A percentile compares a stretch with the other conserved stretches of the same genome.
These are phyloP conservation scores for Mucor racemosus DNA, from an alignment of 371 early-diverging fungal species.

Conservation along the genomic window DNA sequence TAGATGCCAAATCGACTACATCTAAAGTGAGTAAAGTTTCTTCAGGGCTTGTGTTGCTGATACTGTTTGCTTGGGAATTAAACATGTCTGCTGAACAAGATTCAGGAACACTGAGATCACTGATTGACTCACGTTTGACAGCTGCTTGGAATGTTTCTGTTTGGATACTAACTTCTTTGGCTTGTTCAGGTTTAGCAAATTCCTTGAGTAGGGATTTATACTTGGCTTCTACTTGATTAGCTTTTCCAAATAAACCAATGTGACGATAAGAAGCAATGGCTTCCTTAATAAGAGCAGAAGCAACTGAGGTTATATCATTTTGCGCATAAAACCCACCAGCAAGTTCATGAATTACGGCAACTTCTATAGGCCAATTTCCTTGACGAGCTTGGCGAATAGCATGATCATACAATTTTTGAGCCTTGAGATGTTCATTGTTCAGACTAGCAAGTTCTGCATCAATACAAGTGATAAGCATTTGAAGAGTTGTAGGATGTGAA, in stretches of 20 bases:
- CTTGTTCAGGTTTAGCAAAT: background rate
- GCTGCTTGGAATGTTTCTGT: conserved; percentile 30
- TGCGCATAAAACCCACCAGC: conserved; percentile 45
- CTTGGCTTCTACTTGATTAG: conserved; percentile 26
- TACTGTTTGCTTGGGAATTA: conserved; percentile 6
- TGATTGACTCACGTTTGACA: conserved; percentile 19
- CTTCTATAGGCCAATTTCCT: conserved; percentile 43
- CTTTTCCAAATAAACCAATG: conserved; percentile 46
- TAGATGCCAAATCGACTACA: conserved; percentile 52
- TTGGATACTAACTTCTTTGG: conserved; percentile 28
- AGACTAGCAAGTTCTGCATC: conserved; percentile 52
- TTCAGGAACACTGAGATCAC: conserved; percentile 12
- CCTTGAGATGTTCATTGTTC: conserved; percentile 21
- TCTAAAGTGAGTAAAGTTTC: conserved; percentile 49
- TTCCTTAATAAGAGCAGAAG: conserved; percentile 37
- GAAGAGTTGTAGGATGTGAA: conserved; percentile 37
- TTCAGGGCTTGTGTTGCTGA: conserved; percentile 34
- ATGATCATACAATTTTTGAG: conserved; percentile 41
- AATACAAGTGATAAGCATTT: conserved; percentile 40
- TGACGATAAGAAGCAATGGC: conserved; percentile 38
- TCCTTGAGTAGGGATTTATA: conserved; percentile 13
- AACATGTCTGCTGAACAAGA: background rate
- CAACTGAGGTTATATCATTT: conserved; percentile 34
- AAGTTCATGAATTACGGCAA: conserved; percentile 42
- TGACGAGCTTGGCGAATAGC: conserved; percentile 45